A percentile compares a stretch with the other conserved stretches of the same genome.
Conservation (phyloP, 2,329 filamentous ascomycete species). For the Byssoonygena ceratinophila region DNA sequence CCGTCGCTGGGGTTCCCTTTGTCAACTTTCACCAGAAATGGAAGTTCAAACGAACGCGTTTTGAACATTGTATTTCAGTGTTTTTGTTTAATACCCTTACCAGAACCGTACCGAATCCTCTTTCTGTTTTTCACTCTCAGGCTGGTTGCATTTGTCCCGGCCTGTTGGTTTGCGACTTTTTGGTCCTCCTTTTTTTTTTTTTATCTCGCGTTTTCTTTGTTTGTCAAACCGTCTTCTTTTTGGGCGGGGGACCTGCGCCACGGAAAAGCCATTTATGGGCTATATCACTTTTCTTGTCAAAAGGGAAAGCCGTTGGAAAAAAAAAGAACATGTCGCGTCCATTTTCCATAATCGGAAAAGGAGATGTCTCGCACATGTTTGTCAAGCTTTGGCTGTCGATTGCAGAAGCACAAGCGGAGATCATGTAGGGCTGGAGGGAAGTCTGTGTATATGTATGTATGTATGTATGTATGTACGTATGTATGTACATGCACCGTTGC, state of each 20-base stretch:
- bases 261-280: neutral
- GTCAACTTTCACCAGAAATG: too few species aligned
- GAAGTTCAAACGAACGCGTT: too few species aligned
- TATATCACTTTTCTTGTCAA: neutral
- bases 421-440: constrained; percentile 1
- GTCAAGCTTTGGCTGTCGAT: neutral
- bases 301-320: neutral
- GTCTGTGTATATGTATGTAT: neutral
- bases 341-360: neutral
- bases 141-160: too few species aligned
- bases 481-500: too few species aligned
- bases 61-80: too few species aligned
- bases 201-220: neutral
- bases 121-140: too few species aligned
- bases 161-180: too few species aligned
- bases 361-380: neutral
- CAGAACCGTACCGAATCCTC: too few species aligned
- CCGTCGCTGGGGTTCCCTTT: too few species aligned
- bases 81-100: too few species aligned
- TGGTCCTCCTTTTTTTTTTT: neutral
- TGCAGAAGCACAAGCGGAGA: neutral
- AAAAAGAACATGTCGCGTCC: neutral
- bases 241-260: neutral
- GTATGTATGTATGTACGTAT: neutral
- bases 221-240: neutral